These are phyloP conservation scores for Capillidium heterosporum DNA, from an alignment of 371 early-diverging fungal genomes.

Conservation along the genomic window DNA sequence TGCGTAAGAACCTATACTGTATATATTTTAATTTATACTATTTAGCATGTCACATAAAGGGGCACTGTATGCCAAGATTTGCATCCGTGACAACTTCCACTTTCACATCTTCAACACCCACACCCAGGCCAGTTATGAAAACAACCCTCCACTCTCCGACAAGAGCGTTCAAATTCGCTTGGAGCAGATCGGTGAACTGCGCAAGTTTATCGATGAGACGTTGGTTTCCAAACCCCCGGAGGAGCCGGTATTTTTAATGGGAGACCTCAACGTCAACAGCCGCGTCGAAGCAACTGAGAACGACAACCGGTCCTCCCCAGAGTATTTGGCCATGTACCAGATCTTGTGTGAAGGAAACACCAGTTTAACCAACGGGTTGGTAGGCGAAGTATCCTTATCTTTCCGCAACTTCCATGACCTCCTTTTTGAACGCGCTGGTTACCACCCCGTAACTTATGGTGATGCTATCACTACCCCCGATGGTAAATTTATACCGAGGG, in stretches of 20 bases:
- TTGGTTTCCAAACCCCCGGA: conserved; percentile 14
- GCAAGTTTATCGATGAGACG: conserved; percentile 29
- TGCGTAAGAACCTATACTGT: conserved; percentile 19
- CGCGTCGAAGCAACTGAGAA: conserved; percentile 15
- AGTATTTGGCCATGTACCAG: conserved; percentile 44
- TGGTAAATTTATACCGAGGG: conserved; percentile 24
- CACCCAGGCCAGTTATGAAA: conserved; percentile 53
- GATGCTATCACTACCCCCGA: conserved; percentile 24
- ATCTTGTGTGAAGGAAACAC: conserved; percentile 33
- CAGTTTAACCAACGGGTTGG: neutral
- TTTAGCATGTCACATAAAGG: conserved; percentile 52
- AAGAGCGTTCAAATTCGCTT: conserved; percentile 31
- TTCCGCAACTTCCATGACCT: conserved; percentile 25
- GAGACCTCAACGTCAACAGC: conserved; percentile 64
- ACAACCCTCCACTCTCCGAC: conserved; percentile 17
- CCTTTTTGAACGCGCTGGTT: conserved; percentile 26
- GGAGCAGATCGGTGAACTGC: conserved; percentile 33
- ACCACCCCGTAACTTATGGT: conserved; percentile 66
- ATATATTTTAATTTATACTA: conserved; percentile 4
- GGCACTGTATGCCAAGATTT: conserved; percentile 50
- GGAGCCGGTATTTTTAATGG: conserved; percentile 40
- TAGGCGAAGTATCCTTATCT: neutral
- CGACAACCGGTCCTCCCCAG: conserved; percentile 20
- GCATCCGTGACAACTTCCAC: conserved; percentile 18
- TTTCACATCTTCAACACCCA: conserved; percentile 66